These are phyloP conservation scores for Erythrophleum fordii DNA, from an alignment of 306 rosid species.

Conservation along the genomic window DNA sequence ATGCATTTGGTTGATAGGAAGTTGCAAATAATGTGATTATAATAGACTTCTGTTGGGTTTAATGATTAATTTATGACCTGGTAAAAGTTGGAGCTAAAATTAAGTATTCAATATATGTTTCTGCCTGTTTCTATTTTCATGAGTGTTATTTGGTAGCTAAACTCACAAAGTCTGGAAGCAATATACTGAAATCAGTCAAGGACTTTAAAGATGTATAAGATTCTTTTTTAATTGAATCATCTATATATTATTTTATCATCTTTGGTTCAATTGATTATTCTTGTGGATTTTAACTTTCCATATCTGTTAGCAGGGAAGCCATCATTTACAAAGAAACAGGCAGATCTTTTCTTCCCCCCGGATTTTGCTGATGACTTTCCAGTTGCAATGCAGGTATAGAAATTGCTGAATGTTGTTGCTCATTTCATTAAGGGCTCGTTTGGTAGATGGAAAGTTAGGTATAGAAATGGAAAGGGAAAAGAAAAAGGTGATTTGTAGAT, in stretches of 20 bases:
- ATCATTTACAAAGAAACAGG: constrained; percentile 95
- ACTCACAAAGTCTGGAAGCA: constrained; percentile 18
- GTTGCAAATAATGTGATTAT: constrained; percentile 14
- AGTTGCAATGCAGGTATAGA: constrained; percentile 93
- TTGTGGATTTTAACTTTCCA: constrained; percentile 29
- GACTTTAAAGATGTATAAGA: constrained; percentile 1
- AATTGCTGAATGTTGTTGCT: constrained; percentile 36
- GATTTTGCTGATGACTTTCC: constrained; percentile 99
- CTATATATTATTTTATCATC: constrained; percentile 1
- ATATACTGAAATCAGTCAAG: constrained; percentile 17
- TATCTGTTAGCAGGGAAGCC: constrained; percentile 78
- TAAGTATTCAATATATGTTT: constrained; percentile 4
- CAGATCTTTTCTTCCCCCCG: constrained; percentile 98
- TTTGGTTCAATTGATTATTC: constrained; percentile 33
- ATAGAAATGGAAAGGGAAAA: too few species aligned
- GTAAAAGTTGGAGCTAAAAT: neutral
- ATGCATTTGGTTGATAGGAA: neutral
- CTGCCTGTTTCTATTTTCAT: neutral
- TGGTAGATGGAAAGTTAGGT: too few species aligned
- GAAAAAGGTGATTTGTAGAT: too few species aligned
- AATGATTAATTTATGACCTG: neutral
- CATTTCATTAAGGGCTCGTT: too few species aligned
- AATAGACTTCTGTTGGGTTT: constrained; percentile 14
- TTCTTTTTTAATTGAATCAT: constrained; percentile 28
- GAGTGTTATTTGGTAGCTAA: constrained; percentile 23